A percentile compares a stretch with the other conserved stretches of the same genome.
phyloP scores from a whole-genome alignment of 805 yeast species.

The Millerozyma miso region DNA sequence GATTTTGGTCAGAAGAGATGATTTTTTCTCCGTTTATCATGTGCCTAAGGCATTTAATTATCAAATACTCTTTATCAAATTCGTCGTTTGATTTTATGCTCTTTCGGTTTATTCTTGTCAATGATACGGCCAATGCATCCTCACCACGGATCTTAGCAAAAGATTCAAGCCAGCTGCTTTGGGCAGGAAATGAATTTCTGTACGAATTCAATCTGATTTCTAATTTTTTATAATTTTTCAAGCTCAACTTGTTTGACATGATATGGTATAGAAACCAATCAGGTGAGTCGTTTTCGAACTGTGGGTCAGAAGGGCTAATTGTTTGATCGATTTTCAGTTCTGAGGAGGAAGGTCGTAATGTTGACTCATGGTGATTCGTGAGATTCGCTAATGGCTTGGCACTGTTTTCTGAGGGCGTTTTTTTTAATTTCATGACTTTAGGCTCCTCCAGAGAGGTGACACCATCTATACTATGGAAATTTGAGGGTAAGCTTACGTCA shows the following conservation, averaged over 20 bases:
- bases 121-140: conserved; percentile 36
- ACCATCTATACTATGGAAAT: neutral
- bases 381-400: neutral
- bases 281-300: conserved; percentile 35
- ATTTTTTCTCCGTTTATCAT: conserved; percentile 23
- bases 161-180: conserved; percentile 24
- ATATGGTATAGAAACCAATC: conserved; percentile 38
- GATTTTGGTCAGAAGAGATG: conserved; percentile 2
- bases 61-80: conserved; percentile 35
- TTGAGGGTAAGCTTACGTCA: neutral
- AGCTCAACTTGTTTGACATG: conserved; percentile 28
- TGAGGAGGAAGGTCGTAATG: neutral
- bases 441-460: neutral
- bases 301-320: neutral
- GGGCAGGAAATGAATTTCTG: conserved; percentile 14
- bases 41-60: conserved; percentile 35
- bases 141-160: conserved; percentile 43
- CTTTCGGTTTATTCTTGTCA: conserved; percentile 35
- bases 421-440: neutral
- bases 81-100: conserved; percentile 43
- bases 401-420: neutral
- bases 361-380: neutral
- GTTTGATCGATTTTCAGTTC: neutral
- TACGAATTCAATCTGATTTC: conserved; percentile 28
- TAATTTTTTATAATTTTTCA: conserved; percentile 31